Percentiles rank a stretch among this genome's conserved stretches.
phyloP scores from a whole-genome alignment of 2,329 filamentous ascomycete species.

The Magnaporthiopsis rhizophila region DNA sequence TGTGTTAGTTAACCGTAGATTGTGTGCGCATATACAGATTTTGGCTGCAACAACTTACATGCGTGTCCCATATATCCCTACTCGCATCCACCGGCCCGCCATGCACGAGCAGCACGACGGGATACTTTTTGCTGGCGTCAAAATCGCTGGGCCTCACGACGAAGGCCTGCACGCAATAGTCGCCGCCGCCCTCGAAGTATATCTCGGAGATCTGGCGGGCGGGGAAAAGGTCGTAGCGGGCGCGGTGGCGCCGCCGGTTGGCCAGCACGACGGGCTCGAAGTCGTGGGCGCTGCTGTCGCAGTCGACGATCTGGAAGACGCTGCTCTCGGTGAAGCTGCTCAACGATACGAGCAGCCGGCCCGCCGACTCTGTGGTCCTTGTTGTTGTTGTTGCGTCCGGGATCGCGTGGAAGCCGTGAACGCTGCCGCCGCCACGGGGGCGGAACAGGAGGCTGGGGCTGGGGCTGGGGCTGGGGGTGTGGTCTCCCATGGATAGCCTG shows the following conservation, averaged over 20 bases:
- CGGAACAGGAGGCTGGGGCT: slow-evolving; percentile 20
- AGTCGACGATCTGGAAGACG: slow-evolving; percentile 28
- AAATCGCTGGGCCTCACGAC: slow-evolving; percentile 30
- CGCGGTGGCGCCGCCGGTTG: slow-evolving; percentile 22
- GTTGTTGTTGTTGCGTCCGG: background rate
- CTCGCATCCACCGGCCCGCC: slow-evolving; percentile 37
- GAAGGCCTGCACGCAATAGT: slow-evolving; percentile 29
- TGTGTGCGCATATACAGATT: no score
- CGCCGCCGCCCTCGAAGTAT: slow-evolving; percentile 29
- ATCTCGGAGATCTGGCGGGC: slow-evolving; percentile 28
- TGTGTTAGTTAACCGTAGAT: no score
- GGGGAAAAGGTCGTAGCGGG: slow-evolving; percentile 24
- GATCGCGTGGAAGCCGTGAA: slow-evolving; percentile 15
- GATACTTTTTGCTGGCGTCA: slow-evolving; percentile 27
- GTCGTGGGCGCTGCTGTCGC: background rate
- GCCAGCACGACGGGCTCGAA: slow-evolving; percentile 21
- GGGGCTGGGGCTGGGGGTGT: slow-evolving; percentile 18
- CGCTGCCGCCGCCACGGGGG: slow-evolving; percentile 18
- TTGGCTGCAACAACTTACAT: background rate
- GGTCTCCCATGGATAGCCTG: slow-evolving; percentile 21
- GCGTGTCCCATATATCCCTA: slow-evolving; percentile 33
- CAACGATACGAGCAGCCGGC: slow-evolving; percentile 26
- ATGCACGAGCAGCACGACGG: slow-evolving; percentile 29
- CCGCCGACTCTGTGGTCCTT: background rate
- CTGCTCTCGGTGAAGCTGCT: slow-evolving; percentile 30